Conservation (phyloP, 352 stramenopile species). For the Phytopythium helicoides region DNA sequence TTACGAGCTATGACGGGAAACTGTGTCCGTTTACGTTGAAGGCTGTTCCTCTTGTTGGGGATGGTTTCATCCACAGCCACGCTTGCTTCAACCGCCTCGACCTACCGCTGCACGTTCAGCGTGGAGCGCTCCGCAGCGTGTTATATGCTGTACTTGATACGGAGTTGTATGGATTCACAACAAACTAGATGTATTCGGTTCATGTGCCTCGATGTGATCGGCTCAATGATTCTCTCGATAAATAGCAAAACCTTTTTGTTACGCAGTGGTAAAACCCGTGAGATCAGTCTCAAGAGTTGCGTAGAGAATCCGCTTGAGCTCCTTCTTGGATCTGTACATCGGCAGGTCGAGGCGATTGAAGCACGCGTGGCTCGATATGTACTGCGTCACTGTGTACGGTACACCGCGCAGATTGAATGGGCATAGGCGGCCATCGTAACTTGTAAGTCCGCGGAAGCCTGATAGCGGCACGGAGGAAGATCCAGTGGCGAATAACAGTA, state of each 20-base stretch:
- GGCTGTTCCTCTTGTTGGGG: constrained; percentile 22
- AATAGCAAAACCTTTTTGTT: constrained; percentile 5
- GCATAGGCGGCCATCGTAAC: constrained; percentile 76
- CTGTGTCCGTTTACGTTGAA: constrained; percentile 52
- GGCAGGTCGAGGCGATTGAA: constrained; percentile 94
- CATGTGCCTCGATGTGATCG: no score
- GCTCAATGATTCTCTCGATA: no score
- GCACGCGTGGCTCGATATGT: constrained; percentile 74
- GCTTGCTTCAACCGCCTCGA: constrained; percentile 89
- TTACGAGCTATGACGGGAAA: constrained; percentile 52
- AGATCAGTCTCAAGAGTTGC: constrained; percentile 61
- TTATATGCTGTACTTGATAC: constrained; percentile 45
- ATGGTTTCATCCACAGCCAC: constrained; percentile 48
- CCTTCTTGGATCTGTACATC: constrained; percentile 89
- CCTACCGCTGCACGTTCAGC: constrained; percentile 90
- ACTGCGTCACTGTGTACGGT: constrained; percentile 39
- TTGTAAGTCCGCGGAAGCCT: constrained; percentile 70
- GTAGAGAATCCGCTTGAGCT: constrained; percentile 68
- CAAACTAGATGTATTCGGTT: no score
- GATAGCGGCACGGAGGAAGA: constrained; percentile 73
- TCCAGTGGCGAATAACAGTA: constrained; percentile 83
- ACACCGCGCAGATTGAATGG: constrained; percentile 74
- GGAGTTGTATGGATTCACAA: constrained; percentile 62
- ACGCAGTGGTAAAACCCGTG: constrained; percentile 68
- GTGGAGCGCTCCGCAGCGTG: constrained; percentile 65